Evolutionary conservation across 108 stramenopile species (phyloP).

Genomic region (Pelagomonas calceolata): DNA sequence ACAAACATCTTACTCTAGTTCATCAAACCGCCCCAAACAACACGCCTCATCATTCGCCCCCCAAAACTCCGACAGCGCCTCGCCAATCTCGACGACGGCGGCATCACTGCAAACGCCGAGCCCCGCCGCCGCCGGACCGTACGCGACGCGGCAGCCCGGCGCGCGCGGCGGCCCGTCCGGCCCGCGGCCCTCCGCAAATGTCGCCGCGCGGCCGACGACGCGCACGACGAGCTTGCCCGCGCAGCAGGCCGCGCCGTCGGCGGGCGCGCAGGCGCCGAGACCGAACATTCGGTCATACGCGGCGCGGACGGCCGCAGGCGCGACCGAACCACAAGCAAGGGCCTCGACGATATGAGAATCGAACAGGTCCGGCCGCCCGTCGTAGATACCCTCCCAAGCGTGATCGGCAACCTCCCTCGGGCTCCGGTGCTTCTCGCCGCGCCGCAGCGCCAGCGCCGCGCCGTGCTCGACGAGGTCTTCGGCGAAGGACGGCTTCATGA

Average conservation of each 20-base stretch:
- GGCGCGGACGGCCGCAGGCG: background rate
- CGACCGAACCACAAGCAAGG: background rate
- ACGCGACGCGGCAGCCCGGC: no score
- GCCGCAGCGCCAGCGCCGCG: background rate
- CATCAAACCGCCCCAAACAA: no score
- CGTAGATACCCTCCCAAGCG: background rate
- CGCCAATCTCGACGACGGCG: no score
- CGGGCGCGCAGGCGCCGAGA: background rate
- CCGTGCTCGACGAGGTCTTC: background rate
- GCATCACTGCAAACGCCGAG: no score
- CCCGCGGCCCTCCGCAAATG: background rate
- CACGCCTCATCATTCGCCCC: no score
- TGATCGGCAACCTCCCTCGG: background rate
- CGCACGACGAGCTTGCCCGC: background rate
- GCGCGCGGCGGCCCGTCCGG: no score
- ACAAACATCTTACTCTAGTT: no score
- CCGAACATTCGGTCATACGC: background rate
- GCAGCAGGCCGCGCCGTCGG: background rate
- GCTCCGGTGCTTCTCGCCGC: background rate
- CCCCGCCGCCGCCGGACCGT: no score
- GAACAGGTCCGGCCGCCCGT: background rate
- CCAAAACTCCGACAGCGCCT: no score
- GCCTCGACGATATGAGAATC: background rate
- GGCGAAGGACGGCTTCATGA: constrained; percentile 8
- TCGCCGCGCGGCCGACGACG: background rate